Conservation (phyloP, 805 yeast genomes). For the Candida namnaoensis region DNA sequence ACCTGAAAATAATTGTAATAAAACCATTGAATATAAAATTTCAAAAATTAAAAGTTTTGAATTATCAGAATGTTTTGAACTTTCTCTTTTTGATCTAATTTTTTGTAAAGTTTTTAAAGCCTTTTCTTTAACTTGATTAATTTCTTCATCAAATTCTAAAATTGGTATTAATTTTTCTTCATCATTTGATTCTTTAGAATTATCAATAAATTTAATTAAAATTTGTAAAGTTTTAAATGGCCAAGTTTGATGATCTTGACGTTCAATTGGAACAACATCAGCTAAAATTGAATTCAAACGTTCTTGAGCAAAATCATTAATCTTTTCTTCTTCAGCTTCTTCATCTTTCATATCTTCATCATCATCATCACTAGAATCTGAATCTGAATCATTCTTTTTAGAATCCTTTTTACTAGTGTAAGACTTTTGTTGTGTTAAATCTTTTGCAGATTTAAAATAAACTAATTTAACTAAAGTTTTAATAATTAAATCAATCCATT, state of each 20-base stretch:
- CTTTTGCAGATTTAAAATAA: conserved; percentile 18
- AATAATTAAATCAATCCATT: conserved; percentile 22
- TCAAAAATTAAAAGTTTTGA: conserved; percentile 58
- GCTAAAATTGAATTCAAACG: conserved; percentile 63
- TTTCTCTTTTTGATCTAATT: conserved; percentile 26
- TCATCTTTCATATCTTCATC: conserved; percentile 5
- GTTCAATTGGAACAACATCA: conserved; percentile 37
- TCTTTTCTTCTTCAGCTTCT: conserved; percentile 13
- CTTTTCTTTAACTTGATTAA: conserved; percentile 36
- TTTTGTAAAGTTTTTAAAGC: conserved; percentile 40
- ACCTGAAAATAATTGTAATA: conserved; percentile 71
- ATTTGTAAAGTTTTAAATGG: conserved; percentile 42
- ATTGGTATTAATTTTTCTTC: conserved; percentile 17
- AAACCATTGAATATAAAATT: conserved; percentile 63
- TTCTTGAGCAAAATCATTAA: conserved; percentile 42
- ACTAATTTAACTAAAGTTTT: conserved; percentile 20
- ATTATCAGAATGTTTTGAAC: conserved; percentile 17
- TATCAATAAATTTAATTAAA: conserved; percentile 18
- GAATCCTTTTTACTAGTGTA: neutral
- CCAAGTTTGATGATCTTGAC: conserved; percentile 48
- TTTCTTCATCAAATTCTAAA: conserved; percentile 48
- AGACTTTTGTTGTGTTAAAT: neutral
- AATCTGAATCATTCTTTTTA: conserved; percentile 4
- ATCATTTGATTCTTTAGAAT: too few relatives aligned
- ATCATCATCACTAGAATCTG: conserved; percentile 1